Percentiles rank a stretch among this genome's conserved stretches.
phyloP scores from a whole-genome alignment of 805 yeast species.

The Komagataella pseudopastoris region DNA sequence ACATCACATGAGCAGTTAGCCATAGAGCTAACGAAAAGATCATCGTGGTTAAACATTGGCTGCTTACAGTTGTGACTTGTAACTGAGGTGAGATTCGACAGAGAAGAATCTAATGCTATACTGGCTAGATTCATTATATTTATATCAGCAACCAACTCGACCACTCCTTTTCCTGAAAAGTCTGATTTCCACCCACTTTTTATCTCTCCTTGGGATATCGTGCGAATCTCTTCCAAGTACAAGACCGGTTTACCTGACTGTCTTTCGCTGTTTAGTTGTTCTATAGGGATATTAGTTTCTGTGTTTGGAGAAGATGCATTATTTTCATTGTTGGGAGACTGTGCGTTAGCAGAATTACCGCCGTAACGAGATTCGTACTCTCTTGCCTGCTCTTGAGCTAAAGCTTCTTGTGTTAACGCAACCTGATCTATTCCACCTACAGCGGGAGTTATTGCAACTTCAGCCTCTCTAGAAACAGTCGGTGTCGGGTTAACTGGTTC shows the following conservation, averaged over 20 bases:
- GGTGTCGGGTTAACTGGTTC: not conserved
- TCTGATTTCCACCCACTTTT: conserved; percentile 95
- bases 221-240: conserved; percentile 60
- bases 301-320: not conserved
- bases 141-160: conserved; percentile 68
- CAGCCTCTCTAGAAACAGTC: not conserved
- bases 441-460: not conserved
- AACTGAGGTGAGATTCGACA: conserved; percentile 14
- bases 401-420: not conserved
- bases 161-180: conserved; percentile 61
- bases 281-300: not conserved
- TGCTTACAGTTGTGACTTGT: conserved; percentile 18
- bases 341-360: not conserved
- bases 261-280: conserved; percentile 6
- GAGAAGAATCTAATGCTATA: conserved; percentile 22
- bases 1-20: conserved; percentile 68
- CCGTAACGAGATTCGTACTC: not conserved
- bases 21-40: conserved; percentile 7
- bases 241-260: conserved; percentile 21
- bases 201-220: conserved; percentile 67
- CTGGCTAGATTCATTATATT: conserved; percentile 46
- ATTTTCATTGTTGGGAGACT: not conserved
- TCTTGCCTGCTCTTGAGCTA: not conserved
- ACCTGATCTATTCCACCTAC: not conserved
- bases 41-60: conserved; percentile 13